These are phyloP conservation scores for Erythrobasidium hasegawianum DNA, from an alignment of 1,284 basidiomycete species.

Conservation along the genomic window DNA sequence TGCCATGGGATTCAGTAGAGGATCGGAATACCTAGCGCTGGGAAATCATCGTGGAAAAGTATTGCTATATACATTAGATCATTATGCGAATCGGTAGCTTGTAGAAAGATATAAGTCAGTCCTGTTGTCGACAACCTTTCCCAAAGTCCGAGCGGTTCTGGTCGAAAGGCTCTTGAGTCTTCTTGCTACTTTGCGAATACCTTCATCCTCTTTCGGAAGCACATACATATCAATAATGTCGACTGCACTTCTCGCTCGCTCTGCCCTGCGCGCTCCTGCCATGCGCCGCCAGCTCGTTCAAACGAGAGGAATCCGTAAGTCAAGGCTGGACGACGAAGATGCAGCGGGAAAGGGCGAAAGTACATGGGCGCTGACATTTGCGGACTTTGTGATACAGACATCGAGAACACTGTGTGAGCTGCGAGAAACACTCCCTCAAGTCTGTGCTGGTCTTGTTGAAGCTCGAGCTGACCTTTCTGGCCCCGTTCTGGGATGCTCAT, in stretches of 20 bases:
- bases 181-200: too few relatives aligned
- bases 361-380: too few relatives aligned
- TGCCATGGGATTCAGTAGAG: conserved; percentile 74
- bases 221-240: conserved; percentile 7
- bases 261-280: conserved; percentile 18
- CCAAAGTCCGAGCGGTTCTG: too few relatives aligned
- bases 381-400: too few relatives aligned
- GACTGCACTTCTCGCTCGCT: conserved; percentile 24
- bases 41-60: conserved; percentile 87
- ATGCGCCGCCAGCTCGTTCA: conserved; percentile 21
- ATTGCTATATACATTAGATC: conserved; percentile 72
- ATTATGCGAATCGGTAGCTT: conserved; percentile 45
- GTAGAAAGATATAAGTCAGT: too few relatives aligned
- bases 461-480: not conserved
- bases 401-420: conserved; percentile 33
- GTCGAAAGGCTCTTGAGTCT: too few relatives aligned
- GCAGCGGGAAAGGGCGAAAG: not conserved
- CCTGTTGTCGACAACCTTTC: too few relatives aligned
- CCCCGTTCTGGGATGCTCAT: not conserved
- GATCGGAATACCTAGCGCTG: conserved; percentile 82
- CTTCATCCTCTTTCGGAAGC: too few relatives aligned
- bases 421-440: not conserved
- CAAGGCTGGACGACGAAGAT: too few relatives aligned
- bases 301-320: conserved; percentile 31
- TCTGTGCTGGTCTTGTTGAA: not conserved